Evolutionary conservation across 768 basidiomycete species (phyloP).

Genomic region (Podaxis rugospora): DNA sequence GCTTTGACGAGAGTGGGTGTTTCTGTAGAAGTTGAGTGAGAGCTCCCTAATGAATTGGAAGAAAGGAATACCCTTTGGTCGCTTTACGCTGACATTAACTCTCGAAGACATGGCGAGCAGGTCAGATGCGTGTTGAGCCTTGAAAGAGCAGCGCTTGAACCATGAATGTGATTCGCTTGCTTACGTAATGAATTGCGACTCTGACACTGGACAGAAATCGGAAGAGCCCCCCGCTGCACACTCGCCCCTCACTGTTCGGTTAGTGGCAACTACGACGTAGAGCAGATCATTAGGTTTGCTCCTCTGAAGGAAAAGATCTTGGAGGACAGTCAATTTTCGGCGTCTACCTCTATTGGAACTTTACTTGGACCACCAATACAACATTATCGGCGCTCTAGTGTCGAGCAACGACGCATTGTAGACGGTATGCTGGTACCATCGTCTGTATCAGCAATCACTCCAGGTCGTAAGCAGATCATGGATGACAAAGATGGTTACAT

Average conservation of each 20-base stretch:
- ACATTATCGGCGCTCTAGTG: neutral
- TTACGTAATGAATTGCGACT: neutral
- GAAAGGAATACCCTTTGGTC: neutral
- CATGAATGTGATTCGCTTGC: neutral
- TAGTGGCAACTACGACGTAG: neutral
- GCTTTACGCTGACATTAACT: neutral
- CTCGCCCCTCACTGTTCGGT: neutral
- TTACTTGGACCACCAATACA: neutral
- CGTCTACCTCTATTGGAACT: neutral
- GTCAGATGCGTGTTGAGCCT: neutral
- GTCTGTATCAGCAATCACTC: neutral
- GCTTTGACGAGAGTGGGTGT: conserved; percentile 29
- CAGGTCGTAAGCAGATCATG: conserved; percentile 7
- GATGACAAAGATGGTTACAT: conserved; percentile 41
- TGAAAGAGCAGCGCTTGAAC: neutral
- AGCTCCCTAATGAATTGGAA: neutral
- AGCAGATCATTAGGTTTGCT: neutral
- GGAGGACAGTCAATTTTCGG: neutral
- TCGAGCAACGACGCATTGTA: neutral
- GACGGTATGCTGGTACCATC: neutral
- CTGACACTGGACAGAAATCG: neutral
- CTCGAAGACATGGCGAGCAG: neutral
- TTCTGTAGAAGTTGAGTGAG: conserved; percentile 11
- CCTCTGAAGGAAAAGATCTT: neutral
- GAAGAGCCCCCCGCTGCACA: neutral